Percentiles rank a stretch among this genome's conserved stretches.
phyloP scores from a whole-genome alignment of 2,329 filamentous ascomycete genomes.

The Beauveria australis region DNA sequence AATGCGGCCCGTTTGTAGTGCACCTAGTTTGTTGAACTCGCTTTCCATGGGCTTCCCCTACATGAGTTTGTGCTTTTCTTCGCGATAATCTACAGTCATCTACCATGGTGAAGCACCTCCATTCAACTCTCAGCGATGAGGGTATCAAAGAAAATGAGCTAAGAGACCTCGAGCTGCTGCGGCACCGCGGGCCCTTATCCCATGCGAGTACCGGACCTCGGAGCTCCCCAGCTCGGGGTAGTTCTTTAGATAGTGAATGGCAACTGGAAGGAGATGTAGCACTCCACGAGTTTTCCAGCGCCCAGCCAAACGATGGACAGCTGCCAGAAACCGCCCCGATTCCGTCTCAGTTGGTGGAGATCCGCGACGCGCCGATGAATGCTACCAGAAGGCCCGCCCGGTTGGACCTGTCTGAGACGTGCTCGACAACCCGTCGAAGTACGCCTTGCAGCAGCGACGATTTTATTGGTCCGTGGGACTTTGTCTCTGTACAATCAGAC shows the following conservation, averaged over 20 bases:
- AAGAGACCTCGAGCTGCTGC: slow-evolving; percentile 16
- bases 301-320: slow-evolving; percentile 14
- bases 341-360: background rate
- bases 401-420: slow-evolving; percentile 29
- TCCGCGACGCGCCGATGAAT: background rate
- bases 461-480: background rate
- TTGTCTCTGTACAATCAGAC: background rate
- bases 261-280: slow-evolving; percentile 17
- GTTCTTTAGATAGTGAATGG: slow-evolving; percentile 14
- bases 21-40: no score
- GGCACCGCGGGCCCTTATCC: background rate
- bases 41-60: background rate
- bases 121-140: background rate
- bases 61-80: background rate
- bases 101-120: background rate
- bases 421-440: slow-evolving; percentile 24
- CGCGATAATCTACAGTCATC: no score
- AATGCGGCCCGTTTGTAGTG: background rate
- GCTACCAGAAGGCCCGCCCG: background rate
- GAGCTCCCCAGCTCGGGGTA: slow-evolving; percentile 18
- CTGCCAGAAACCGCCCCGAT: slow-evolving; percentile 27
- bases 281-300: slow-evolving; percentile 22
- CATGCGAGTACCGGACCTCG: background rate
- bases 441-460: background rate
- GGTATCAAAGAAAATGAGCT: background rate